Evolutionary conservation across 2,329 filamentous ascomycete genomes (phyloP).

Genomic region (Fusarium proliferatum): DNA sequence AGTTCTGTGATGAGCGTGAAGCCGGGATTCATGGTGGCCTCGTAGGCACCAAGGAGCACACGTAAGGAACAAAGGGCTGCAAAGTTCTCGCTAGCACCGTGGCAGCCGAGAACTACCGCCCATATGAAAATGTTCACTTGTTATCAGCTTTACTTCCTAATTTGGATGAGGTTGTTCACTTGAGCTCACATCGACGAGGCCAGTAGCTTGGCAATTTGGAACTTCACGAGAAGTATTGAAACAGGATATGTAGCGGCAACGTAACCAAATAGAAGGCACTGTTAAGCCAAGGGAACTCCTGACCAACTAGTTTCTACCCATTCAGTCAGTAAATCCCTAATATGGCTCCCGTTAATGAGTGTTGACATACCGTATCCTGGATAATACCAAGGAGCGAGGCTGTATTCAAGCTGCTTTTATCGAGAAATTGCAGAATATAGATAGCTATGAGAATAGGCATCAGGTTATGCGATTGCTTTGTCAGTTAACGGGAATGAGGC

Average conservation of each 20-base stretch:
- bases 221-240: not conserved
- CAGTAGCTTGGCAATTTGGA: not conserved
- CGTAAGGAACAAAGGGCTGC: not conserved
- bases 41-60: not conserved
- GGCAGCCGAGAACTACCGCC: not conserved
- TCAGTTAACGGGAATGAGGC: rapidly evolving
- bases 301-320: not conserved
- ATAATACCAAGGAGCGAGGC: not conserved
- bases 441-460: not conserved
- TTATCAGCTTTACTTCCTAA: rapidly evolving
- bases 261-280: not conserved
- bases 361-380: not conserved
- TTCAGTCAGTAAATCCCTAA: too few species aligned
- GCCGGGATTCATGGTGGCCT: too few species aligned
- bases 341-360: too few species aligned
- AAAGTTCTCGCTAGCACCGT: not conserved
- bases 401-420: not conserved
- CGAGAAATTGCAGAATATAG: not conserved
- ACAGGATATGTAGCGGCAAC: not conserved
- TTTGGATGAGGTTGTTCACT: too few species aligned
- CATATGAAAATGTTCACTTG: not conserved
- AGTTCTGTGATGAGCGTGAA: too few species aligned
- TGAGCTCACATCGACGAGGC: not conserved
- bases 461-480: not conserved
- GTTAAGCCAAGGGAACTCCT: not conserved